Evolutionary conservation across 148 eudicot genomes (phyloP).

Genomic region (Cornus kousa): DNA sequence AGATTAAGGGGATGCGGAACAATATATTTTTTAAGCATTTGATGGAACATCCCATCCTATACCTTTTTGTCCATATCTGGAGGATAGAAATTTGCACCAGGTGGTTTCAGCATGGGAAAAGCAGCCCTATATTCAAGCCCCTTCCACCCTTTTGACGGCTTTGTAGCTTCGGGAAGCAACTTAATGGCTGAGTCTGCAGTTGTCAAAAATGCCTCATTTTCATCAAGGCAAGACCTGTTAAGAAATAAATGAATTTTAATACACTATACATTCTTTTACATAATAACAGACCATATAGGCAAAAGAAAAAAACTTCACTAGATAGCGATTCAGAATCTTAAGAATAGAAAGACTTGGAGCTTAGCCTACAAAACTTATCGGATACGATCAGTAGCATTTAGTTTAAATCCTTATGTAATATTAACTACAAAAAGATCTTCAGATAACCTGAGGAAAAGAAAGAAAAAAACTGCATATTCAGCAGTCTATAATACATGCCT

Average conservation of each 20-base stretch:
- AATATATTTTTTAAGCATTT: background rate
- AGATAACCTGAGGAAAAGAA: background rate
- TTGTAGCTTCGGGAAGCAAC: constrained; percentile 66
- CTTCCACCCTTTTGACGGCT: constrained; percentile 72
- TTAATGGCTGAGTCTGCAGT: constrained; percentile 84
- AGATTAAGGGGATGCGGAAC: constrained; percentile 3
- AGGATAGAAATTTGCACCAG: constrained; percentile 91
- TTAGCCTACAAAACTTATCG: background rate
- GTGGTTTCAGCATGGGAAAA: constrained; percentile 71
- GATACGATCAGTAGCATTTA: background rate
- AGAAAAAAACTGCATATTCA: background rate
- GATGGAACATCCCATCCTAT: constrained; percentile 12
- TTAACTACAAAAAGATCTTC: background rate
- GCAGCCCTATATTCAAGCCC: constrained; percentile 84
- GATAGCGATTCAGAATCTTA: background rate
- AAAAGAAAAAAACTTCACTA: background rate
- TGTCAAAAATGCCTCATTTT: constrained; percentile 70
- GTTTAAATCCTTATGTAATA: background rate
- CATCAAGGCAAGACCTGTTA: constrained; percentile 84
- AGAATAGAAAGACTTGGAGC: too few species aligned
- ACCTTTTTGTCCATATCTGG: constrained; percentile 95
- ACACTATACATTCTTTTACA: background rate
- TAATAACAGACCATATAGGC: background rate
- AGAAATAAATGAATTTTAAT: constrained; percentile 2
- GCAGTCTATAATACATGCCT: background rate